A percentile compares a stretch with the other conserved stretches of the same genome.
phyloP scores from a whole-genome alignment of 2,329 filamentous ascomycete species.

The Dactylellina haptotyla region DNA sequence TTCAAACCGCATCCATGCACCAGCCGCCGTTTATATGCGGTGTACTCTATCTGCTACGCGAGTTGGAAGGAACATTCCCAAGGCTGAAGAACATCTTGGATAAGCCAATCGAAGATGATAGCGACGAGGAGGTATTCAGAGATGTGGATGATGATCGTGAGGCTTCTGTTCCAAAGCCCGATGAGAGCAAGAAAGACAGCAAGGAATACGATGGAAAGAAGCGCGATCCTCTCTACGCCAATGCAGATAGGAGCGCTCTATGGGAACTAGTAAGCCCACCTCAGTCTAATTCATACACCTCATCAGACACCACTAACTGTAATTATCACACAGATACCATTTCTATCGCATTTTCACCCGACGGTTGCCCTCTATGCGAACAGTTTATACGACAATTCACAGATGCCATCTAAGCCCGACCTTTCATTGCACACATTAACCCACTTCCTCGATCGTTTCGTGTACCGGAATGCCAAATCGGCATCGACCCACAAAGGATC shows the following conservation, averaged over 20 bases:
- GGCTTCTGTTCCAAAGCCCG: constrained; percentile 57
- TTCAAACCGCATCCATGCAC: constrained; percentile 83
- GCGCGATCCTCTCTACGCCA: constrained; percentile 82
- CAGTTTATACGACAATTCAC: constrained; percentile 74
- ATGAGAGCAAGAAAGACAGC: constrained; percentile 54
- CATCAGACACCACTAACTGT: neutral
- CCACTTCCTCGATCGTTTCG: constrained; percentile 96
- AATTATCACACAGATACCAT: constrained; percentile 67
- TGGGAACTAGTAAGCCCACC: constrained; percentile 80
- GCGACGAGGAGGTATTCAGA: constrained; percentile 76
- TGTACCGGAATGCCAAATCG: constrained; percentile 92
- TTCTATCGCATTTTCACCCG: constrained; percentile 86
- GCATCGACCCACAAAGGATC: constrained; percentile 73
- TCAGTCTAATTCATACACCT: neutral
- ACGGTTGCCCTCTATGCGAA: constrained; percentile 86
- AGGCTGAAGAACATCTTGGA: constrained; percentile 80
- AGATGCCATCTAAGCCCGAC: constrained; percentile 86
- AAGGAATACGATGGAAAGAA: constrained; percentile 83
- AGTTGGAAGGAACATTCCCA: constrained; percentile 81
- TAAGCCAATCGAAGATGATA: constrained; percentile 80
- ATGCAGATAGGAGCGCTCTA: constrained; percentile 89
- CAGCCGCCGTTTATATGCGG: constrained; percentile 93
- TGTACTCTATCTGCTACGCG: constrained; percentile 86
- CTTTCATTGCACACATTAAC: constrained; percentile 89
- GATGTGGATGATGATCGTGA: constrained; percentile 71